Evolutionary conservation across 805 yeast species (phyloP).

Genomic region (Candida ovalis): DNA sequence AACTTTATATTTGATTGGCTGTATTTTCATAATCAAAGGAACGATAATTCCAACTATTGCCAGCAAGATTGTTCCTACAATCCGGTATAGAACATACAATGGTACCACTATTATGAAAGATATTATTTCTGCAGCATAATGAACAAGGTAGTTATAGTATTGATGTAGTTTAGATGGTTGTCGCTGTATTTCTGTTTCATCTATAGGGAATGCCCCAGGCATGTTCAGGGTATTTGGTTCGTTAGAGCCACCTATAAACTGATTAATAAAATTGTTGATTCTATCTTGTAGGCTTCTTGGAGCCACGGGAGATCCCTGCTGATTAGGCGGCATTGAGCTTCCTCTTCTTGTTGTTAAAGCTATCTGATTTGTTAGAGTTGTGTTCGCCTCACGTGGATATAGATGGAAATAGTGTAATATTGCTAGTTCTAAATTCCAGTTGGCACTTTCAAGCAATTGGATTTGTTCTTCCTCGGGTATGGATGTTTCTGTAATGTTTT

Average conservation of each 20-base stretch:
- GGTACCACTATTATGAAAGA: constrained; percentile 26
- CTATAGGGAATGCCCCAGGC: constrained; percentile 24
- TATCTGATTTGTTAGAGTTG: constrained; percentile 7
- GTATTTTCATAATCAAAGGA: constrained; percentile 23
- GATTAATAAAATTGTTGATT: not conserved
- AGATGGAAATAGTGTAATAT: constrained; percentile 21
- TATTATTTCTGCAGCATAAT: constrained; percentile 9
- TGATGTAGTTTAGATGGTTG: constrained; percentile 24
- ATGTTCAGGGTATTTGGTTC: constrained; percentile 7
- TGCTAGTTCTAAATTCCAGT: constrained; percentile 29
- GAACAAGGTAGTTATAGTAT: constrained; percentile 10
- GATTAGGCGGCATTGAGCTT: constrained; percentile 2
- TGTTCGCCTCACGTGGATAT: constrained; percentile 19
- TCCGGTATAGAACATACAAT: constrained; percentile 19
- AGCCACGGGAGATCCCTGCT: not conserved
- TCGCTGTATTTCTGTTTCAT: constrained; percentile 1
- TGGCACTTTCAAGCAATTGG: constrained; percentile 14
- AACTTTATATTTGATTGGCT: constrained; percentile 20
- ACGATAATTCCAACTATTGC: constrained; percentile 17
- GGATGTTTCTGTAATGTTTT: constrained; percentile 13
- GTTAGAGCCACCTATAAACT: not conserved
- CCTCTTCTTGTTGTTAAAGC: constrained; percentile 6
- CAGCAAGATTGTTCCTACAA: constrained; percentile 15
- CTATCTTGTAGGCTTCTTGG: constrained; percentile 1
- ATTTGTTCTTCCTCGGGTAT: constrained; percentile 18